Evolutionary conservation across 2,329 filamentous ascomycete genomes (phyloP).

Genomic region (Venturia nashicola): DNA sequence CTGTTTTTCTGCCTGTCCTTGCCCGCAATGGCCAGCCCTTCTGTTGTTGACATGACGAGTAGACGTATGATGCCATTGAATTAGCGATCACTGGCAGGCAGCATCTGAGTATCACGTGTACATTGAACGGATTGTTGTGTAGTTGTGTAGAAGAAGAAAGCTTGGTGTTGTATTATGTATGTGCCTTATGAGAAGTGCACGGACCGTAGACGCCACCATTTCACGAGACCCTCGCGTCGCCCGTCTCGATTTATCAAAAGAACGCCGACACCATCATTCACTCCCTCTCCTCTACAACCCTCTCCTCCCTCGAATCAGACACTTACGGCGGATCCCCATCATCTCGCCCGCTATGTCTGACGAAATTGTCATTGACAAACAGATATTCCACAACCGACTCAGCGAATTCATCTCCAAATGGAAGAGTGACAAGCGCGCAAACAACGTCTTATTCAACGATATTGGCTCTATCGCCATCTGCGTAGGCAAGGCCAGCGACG

Average conservation of each 20-base stretch:
- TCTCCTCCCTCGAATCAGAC: background rate
- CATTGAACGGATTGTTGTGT: background rate
- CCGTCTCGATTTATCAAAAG: background rate
- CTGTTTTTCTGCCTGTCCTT: conserved; percentile 35
- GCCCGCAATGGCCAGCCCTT: background rate
- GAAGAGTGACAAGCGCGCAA: conserved; percentile 89
- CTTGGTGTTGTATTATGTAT: background rate
- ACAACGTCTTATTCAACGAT: conserved; percentile 74
- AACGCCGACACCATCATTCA: background rate
- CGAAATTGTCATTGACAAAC: conserved; percentile 92
- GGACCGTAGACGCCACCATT: background rate
- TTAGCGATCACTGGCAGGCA: background rate
- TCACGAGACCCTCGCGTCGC: background rate
- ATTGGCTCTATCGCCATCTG: conserved; percentile 77
- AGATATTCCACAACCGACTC: conserved; percentile 86
- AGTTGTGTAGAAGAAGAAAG: no score
- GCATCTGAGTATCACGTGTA: background rate
- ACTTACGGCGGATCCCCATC: background rate
- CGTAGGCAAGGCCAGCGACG: conserved; percentile 91
- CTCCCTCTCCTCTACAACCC: conserved; percentile 7
- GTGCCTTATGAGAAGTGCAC: no score
- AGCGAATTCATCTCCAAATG: conserved; percentile 78
- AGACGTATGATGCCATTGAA: background rate
- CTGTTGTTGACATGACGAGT: background rate
- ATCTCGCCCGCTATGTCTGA: conserved; percentile 43